Base-by-base conservation (phyloP, 805 yeast genomes). In the Ogataea methanolica region DNA sequence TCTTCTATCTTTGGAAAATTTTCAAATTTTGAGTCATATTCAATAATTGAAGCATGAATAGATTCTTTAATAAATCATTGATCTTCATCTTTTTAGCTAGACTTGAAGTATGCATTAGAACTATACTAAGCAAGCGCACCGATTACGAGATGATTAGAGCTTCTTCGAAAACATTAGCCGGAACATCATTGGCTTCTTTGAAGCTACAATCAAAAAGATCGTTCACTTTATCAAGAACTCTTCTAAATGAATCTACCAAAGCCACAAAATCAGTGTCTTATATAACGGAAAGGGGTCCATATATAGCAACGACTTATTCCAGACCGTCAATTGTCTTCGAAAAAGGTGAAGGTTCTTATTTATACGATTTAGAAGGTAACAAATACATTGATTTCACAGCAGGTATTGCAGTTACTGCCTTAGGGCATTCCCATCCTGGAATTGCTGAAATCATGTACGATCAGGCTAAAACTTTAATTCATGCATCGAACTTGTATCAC, bases 391-490 rank as follows among this genome's bases (percentile, higher is more conserved):
- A 94, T 63, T 92, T 94, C 68, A 83, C 92, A 1, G 90, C 97
- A 2, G 99, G 99, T 45, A 92, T 94, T 56, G 98, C 99, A 1
- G 99, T 94, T 15, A 92, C 96, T n/a, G 84, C 88, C 1, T 72
- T 94, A 53, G 99, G 99, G 2, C 98, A 94, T 62, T 73, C 90
- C 23, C 78, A 94, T 57, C 80, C 82, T 4, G 84, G 82, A 52
- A 76, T 94, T 35, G 78, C 96, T 6, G 71, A 84, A 46, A 79
- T 94, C 50, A 64, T 90, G 51, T 66, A 69, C 48, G 85, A 85
- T 39, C 99, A 94, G 69, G 80, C 90, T 1, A 63, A 65, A 33
- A 82, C 82, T 9, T 71, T 92, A 56, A 74, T 89, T 49, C 99
- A 94, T 63, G 76, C 88, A 52, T 88, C 96, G 4, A 94, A 94